Conservation (phyloP, 2,329 filamentous ascomycete species). For the Apiospora sp. region DNA sequence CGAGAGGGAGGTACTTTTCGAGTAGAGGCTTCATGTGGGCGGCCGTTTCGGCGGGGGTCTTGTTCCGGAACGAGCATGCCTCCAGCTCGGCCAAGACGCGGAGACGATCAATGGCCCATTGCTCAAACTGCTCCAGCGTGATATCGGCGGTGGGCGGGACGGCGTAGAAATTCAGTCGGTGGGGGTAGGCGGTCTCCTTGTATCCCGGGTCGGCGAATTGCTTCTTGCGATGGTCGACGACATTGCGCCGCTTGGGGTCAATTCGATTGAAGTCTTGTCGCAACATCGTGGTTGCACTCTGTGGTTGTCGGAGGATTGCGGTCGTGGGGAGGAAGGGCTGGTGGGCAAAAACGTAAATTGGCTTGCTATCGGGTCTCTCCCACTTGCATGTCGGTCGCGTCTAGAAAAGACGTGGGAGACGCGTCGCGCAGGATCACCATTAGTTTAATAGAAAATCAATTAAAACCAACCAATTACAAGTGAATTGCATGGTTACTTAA, state of each 20-base stretch:
- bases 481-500: neutral
- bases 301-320: neutral
- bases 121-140: constrained; percentile 95
- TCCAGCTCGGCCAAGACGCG: constrained; percentile 89
- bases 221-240: constrained; percentile 81
- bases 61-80: constrained; percentile 94
- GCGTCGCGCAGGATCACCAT: constrained; percentile 14
- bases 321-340: neutral
- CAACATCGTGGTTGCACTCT: constrained; percentile 36
- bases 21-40: constrained; percentile 86
- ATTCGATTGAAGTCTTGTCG: constrained; percentile 55
- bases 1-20: constrained; percentile 65
- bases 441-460: constrained; percentile 1
- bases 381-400: constrained; percentile 8
- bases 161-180: constrained; percentile 91
- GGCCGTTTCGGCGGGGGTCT: constrained; percentile 80
- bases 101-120: constrained; percentile 95
- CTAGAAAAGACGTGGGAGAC: constrained; percentile 5
- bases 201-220: constrained; percentile 83
- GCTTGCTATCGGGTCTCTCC: neutral
- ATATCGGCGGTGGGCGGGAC: constrained; percentile 91
- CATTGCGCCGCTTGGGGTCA: constrained; percentile 77
- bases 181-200: constrained; percentile 80
- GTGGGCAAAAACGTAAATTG: neutral
- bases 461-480: neutral